These are phyloP conservation scores for Coleophoma cylindrospora DNA, from an alignment of 2,329 filamentous ascomycete species.

Conservation along the genomic window DNA sequence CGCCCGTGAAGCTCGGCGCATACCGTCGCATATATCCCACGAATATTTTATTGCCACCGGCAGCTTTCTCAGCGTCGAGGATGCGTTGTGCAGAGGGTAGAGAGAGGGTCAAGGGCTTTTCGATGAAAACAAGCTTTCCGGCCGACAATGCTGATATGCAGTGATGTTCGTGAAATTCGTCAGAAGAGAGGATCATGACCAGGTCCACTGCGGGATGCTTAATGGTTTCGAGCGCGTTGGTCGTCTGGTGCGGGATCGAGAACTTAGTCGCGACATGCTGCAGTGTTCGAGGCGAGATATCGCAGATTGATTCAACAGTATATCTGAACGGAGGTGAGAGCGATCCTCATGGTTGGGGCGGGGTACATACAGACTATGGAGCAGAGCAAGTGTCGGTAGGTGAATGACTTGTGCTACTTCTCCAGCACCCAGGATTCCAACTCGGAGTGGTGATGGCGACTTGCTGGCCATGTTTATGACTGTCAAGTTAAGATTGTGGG, in stretches of 20 bases:
- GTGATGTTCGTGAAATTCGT: slow-evolving; percentile 50
- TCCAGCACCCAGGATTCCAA: slow-evolving; percentile 34
- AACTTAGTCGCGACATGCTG: slow-evolving; percentile 30
- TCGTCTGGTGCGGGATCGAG: slow-evolving; percentile 18
- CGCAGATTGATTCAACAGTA: slow-evolving; percentile 26
- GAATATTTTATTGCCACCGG: slow-evolving; percentile 38
- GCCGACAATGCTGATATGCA: slow-evolving; percentile 44
- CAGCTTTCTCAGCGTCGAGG: slow-evolving; percentile 39
- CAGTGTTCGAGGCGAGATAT: slow-evolving; percentile 32
- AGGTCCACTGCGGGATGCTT: not conserved
- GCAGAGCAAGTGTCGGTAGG: slow-evolving; percentile 38
- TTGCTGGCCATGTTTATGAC: not conserved
- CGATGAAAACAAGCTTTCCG: slow-evolving; percentile 52
- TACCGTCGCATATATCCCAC: slow-evolving; percentile 60
- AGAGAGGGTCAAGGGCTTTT: slow-evolving; percentile 52
- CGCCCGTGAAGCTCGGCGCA: slow-evolving; percentile 46
- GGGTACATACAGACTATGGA: slow-evolving; percentile 30
- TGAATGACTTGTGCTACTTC: slow-evolving; percentile 46
- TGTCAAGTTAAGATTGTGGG: too few species aligned
- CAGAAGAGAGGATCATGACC: slow-evolving; percentile 44
- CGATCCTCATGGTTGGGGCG: not conserved
- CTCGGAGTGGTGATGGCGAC: slow-evolving; percentile 3
- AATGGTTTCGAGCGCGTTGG: not conserved
- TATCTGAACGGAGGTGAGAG: not conserved
- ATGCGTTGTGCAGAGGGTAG: slow-evolving; percentile 40